A percentile compares a stretch with the other conserved stretches of the same genome.
These are phyloP conservation scores for Marasmius fiardii DNA, from an alignment of 1,284 basidiomycete species.

Conservation along the genomic window DNA sequence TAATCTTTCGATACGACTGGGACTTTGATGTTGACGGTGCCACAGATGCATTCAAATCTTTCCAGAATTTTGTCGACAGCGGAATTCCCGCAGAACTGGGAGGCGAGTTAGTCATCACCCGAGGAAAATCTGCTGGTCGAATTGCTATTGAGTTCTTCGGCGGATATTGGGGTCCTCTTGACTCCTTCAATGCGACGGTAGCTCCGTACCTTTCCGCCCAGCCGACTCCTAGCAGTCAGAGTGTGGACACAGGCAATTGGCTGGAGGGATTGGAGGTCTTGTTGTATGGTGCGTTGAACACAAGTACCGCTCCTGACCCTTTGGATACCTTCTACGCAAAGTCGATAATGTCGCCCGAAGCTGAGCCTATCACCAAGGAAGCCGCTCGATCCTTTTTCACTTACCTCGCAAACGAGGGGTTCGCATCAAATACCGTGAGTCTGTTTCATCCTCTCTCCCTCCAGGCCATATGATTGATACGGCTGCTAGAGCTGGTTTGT, in stretches of 20 bases:
- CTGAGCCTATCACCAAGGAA: background rate
- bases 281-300: background rate
- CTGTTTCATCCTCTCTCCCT: background rate
- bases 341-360: constrained; percentile 11
- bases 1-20: constrained; percentile 18
- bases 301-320: background rate
- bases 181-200: constrained; percentile 1
- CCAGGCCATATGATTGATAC: constrained; percentile 1
- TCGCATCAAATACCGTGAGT: background rate
- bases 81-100: constrained; percentile 14
- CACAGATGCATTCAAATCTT: constrained; percentile 15
- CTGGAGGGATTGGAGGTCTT: background rate
- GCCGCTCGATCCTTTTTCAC: constrained; percentile 10
- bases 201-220: background rate
- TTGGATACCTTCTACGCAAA: constrained; percentile 27
- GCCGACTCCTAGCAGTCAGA: background rate
- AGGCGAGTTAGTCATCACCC: constrained; percentile 7
- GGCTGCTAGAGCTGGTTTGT: constrained; percentile 35
- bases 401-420: background rate
- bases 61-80: constrained; percentile 16
- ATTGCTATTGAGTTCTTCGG: constrained; percentile 9
- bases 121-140: constrained; percentile 3
- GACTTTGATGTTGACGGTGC: constrained; percentile 12
- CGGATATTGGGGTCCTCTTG: constrained; percentile 7
- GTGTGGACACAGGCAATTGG: background rate